Evolutionary conservation across 2,329 filamentous ascomycete genomes (phyloP).

Genomic region (Colletotrichum liriopes): DNA sequence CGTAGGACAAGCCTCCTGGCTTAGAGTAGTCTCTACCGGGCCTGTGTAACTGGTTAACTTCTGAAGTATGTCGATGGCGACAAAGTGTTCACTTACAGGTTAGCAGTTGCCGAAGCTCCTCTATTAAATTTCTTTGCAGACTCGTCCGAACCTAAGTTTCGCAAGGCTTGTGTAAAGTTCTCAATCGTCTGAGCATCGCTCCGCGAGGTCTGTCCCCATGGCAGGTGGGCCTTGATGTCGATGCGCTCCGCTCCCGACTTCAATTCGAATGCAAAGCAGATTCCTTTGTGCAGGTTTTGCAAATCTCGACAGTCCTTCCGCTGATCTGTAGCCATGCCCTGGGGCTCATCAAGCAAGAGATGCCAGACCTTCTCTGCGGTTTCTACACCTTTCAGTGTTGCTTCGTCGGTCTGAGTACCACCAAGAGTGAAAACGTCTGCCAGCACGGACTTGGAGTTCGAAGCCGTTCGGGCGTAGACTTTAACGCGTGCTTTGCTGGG

Average conservation of each 20-base stretch:
- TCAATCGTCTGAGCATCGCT: conserved; percentile 33
- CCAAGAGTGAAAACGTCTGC: conserved; percentile 46
- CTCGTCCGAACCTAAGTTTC: conserved; percentile 19
- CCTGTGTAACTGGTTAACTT: neutral
- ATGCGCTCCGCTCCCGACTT: conserved; percentile 42
- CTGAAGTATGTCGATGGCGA: rapidly evolving
- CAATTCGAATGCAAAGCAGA: conserved; percentile 47
- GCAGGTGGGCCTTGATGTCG: conserved; percentile 33
- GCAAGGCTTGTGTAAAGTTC: conserved; percentile 27
- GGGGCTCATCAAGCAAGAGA: conserved; percentile 46
- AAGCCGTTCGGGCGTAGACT: conserved; percentile 44
- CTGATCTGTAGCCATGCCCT: conserved; percentile 35
- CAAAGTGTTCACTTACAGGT: conserved; percentile 17
- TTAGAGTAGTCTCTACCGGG: conserved; percentile 29
- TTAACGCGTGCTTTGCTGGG: conserved; percentile 46
- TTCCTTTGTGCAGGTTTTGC: conserved; percentile 42
- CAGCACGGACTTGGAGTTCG: conserved; percentile 44
- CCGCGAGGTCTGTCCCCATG: conserved; percentile 31
- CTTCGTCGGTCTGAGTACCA: conserved; percentile 45
- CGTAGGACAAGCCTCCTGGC: conserved; percentile 24
- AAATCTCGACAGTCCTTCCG: conserved; percentile 39
- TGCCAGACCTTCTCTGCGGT: conserved; percentile 46
- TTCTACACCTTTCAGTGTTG: conserved; percentile 43
- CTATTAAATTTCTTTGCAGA: conserved; percentile 22
- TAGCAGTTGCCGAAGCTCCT: conserved; percentile 12